These are phyloP conservation scores for Dispira parvispora DNA, from an alignment of 192 early-diverging fungal species.

Conservation along the genomic window DNA sequence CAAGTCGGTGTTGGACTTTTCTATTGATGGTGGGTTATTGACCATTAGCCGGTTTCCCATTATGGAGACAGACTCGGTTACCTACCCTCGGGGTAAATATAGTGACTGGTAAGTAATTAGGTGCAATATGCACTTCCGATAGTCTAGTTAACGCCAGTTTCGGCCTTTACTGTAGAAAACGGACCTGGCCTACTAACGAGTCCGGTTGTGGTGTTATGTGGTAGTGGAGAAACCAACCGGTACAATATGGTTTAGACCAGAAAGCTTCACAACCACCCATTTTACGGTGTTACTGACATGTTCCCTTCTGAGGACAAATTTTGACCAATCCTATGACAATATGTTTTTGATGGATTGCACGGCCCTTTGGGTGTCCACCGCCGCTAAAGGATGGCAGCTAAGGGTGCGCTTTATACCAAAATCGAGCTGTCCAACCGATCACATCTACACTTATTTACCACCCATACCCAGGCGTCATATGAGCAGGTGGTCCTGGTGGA, in stretches of 20 bases:
- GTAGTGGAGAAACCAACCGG: not conserved
- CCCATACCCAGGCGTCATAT: slow-evolving; percentile 71
- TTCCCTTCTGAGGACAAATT: not conserved
- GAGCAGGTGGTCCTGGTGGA: slow-evolving; percentile 27
- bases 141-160: not conserved
- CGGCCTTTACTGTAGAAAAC: not conserved
- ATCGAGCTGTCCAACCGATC: slow-evolving; percentile 28
- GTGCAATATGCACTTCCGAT: not conserved
- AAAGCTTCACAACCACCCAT: not conserved
- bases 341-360: not conserved
- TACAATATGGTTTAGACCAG: not conserved
- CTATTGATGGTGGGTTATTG: slow-evolving; percentile 61
- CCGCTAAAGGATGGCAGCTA: slow-evolving; percentile 28
- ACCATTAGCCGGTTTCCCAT: slow-evolving; percentile 57
- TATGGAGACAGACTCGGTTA: slow-evolving; percentile 30
- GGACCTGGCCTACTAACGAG: not conserved
- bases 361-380: not conserved
- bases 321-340: not conserved
- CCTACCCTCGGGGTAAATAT: slow-evolving; percentile 45
- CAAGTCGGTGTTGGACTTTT: slow-evolving; percentile 37
- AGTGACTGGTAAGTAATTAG: slow-evolving; percentile 36
- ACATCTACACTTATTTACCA: slow-evolving; percentile 55
- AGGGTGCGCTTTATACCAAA: slow-evolving; percentile 62
- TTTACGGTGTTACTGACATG: not conserved
- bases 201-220: not conserved